These are phyloP conservation scores for Fusarium stilboides DNA, from an alignment of 2,329 filamentous ascomycete species.

Conservation along the genomic window DNA sequence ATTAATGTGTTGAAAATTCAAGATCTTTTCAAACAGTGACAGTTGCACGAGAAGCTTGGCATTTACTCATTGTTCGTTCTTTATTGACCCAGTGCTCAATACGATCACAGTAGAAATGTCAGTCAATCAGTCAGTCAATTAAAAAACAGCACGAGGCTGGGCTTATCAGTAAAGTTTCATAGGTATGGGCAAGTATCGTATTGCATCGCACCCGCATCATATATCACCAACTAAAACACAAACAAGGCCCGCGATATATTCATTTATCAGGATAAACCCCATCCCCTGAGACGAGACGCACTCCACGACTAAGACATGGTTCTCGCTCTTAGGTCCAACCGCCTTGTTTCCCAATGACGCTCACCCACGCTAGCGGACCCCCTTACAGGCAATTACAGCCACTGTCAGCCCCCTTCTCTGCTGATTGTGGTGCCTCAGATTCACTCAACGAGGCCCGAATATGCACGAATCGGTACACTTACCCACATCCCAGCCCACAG, in stretches of 20 bases:
- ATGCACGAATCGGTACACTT: slow-evolving; percentile 45
- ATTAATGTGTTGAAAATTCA: background rate
- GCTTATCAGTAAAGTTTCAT: slow-evolving; percentile 4
- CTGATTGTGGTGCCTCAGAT: slow-evolving; percentile 24
- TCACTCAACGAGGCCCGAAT: slow-evolving; percentile 33
- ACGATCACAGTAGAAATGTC: slow-evolving; percentile 1
- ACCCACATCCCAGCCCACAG: slow-evolving; percentile 38
- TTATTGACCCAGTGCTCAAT: slow-evolving; percentile 6
- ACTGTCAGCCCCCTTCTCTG: slow-evolving; percentile 30
- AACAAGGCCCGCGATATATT: slow-evolving; percentile 36
- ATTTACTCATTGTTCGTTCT: slow-evolving; percentile 14
- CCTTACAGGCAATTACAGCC: slow-evolving; percentile 42
- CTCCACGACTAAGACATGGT: slow-evolving; percentile 32
- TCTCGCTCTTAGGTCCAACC: slow-evolving; percentile 16
- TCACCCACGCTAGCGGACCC: slow-evolving; percentile 28
- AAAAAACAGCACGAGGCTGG: slow-evolving; percentile 18
- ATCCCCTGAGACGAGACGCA: slow-evolving; percentile 28
- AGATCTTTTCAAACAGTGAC: background rate
- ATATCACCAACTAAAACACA: slow-evolving; percentile 7
- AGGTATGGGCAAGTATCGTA: slow-evolving; percentile 20
- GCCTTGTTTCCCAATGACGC: slow-evolving; percentile 27
- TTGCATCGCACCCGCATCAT: slow-evolving; percentile 18
- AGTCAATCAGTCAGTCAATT: background rate
- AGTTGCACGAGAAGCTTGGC: slow-evolving; percentile 1
- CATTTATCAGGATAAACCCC: slow-evolving; percentile 24